A percentile compares a stretch with the other conserved stretches of the same genome.
These are phyloP conservation scores for Macrocystidia cucumis DNA, from an alignment of 1,284 basidiomycete species.

Conservation along the genomic window DNA sequence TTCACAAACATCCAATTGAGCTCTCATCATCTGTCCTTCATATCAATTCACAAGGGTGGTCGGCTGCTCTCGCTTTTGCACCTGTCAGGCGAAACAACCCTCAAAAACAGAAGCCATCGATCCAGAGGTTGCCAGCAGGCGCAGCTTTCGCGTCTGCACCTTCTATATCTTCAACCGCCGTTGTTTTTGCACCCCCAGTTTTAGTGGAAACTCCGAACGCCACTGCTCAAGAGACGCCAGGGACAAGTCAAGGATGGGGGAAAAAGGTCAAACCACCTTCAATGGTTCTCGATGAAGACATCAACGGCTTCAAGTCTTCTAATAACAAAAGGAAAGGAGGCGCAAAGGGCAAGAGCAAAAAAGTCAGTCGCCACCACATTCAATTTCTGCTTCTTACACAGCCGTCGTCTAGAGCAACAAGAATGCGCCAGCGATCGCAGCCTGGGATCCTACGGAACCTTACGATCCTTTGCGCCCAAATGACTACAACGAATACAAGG, in stretches of 20 bases:
- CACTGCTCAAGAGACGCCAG: slow-evolving; percentile 16
- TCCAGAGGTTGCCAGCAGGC: slow-evolving; percentile 52
- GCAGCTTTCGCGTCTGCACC: slow-evolving; percentile 37
- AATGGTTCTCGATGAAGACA: slow-evolving; percentile 80
- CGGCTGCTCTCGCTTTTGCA: slow-evolving; percentile 80
- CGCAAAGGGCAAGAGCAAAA: slow-evolving; percentile 54
- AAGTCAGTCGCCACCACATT: slow-evolving; percentile 33
- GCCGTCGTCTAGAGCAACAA: slow-evolving; percentile 43
- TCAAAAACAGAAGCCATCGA: slow-evolving; percentile 45
- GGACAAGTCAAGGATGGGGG: slow-evolving; percentile 54
- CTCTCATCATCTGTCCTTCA: too few species aligned
- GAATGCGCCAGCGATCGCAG: slow-evolving; percentile 35
- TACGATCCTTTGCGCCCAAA: slow-evolving; percentile 81
- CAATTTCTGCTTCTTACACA: slow-evolving; percentile 5
- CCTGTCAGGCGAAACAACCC: slow-evolving; percentile 54
- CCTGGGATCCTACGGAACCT: slow-evolving; percentile 72
- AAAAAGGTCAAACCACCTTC: slow-evolving; percentile 85
- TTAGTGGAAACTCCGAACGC: slow-evolving; percentile 35
- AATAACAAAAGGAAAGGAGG: slow-evolving; percentile 42
- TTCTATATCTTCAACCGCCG: slow-evolving; percentile 58
- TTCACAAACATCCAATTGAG: too few species aligned
- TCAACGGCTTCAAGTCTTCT: slow-evolving; percentile 71
- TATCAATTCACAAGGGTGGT: slow-evolving; percentile 56
- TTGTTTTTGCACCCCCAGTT: slow-evolving; percentile 65
- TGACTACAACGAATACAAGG: slow-evolving; percentile 80